Conservation (phyloP, 306 rosid genomes). For the Trifolium fragiferum region DNA sequence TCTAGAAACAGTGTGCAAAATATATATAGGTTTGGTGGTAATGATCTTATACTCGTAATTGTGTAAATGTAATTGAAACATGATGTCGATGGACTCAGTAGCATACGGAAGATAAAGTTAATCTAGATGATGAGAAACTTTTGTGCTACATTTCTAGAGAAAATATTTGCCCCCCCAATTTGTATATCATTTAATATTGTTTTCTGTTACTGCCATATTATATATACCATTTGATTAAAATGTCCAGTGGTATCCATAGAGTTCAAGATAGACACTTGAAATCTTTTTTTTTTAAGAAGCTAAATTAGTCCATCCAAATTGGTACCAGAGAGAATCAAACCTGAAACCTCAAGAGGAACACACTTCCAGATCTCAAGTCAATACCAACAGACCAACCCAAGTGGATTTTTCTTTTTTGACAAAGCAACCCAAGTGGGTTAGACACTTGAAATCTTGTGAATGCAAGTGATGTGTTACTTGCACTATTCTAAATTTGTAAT, state of each 20-base stretch:
- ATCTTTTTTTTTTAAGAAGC: too few species aligned
- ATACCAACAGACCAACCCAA: too few species aligned
- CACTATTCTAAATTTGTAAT: too few species aligned
- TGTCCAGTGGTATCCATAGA: background rate
- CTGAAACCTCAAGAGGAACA: too few species aligned
- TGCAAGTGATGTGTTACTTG: too few species aligned
- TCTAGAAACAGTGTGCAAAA: constrained; percentile 39
- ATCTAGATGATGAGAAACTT: constrained; percentile 16
- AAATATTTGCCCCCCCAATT: background rate
- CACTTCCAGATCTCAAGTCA: too few species aligned
- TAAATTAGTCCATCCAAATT: too few species aligned
- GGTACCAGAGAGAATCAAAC: too few species aligned
- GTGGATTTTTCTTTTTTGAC: too few species aligned
- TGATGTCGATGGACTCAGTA: constrained; percentile 38
- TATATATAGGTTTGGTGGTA: constrained; percentile 32
- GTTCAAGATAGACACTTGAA: too few species aligned
- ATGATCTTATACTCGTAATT: constrained; percentile 19
- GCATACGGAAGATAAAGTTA: background rate
- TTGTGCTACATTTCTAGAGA: constrained; percentile 17
- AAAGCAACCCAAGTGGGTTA: too few species aligned
- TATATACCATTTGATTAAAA: constrained; percentile 17
- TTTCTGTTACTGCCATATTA: background rate
- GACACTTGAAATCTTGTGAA: too few species aligned
- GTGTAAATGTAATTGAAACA: constrained; percentile 22
- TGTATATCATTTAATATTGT: background rate